Evolutionary conservation across 2,329 filamentous ascomycete genomes (phyloP).

Genomic region (Cladophialophora yegresii): DNA sequence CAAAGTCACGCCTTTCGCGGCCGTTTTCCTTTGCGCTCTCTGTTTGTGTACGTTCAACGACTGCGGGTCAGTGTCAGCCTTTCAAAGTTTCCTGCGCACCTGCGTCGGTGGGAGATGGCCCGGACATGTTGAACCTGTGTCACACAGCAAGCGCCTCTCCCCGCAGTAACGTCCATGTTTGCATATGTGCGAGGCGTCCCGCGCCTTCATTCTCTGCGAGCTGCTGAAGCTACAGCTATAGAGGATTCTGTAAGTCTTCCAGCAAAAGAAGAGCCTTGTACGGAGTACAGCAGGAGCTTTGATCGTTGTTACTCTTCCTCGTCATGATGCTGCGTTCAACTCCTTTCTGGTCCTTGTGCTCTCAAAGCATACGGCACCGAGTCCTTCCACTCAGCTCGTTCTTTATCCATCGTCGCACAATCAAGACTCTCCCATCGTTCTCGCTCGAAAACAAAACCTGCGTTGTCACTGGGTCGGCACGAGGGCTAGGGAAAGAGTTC

Average conservation of each 20-base stretch:
- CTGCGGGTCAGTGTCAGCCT: neutral
- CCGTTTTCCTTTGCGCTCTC: neutral
- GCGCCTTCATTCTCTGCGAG: neutral
- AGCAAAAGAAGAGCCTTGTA: neutral
- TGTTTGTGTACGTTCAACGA: neutral
- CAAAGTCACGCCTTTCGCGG: neutral
- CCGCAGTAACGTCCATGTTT: neutral
- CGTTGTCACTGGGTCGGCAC: slow-evolving; percentile 34
- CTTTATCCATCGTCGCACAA: slow-evolving; percentile 2
- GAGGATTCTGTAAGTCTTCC: neutral
- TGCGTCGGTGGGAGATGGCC: neutral
- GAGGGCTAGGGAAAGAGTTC: slow-evolving; percentile 41
- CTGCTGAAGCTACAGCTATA: neutral
- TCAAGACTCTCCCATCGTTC: slow-evolving; percentile 33
- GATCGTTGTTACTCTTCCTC: neutral
- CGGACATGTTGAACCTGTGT: neutral
- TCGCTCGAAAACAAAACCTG: slow-evolving; percentile 37
- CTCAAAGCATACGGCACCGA: neutral
- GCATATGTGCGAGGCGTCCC: neutral
- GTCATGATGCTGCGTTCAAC: neutral
- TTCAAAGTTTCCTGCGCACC: neutral
- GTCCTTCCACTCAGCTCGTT: neutral
- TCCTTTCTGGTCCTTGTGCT: neutral
- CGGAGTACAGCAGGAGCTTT: neutral
- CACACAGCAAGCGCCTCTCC: neutral